phyloP scores from a whole-genome alignment of 1,284 basidiomycete species.

The Trametes hirsuta region DNA sequence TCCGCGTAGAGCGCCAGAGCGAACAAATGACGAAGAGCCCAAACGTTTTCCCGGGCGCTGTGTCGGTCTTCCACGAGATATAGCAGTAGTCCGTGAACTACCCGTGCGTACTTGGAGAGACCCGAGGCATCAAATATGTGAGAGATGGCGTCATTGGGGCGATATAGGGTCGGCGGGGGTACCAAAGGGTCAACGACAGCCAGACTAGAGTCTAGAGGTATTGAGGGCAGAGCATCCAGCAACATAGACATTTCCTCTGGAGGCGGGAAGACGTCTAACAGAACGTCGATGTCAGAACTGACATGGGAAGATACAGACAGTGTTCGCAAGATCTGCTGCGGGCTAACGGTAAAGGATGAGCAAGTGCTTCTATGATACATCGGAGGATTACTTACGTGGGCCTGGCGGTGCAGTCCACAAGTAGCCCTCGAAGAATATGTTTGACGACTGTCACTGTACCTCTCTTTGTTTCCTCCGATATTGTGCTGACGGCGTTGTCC shows the following conservation, averaged over 20 bases:
- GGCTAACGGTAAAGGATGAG: conserved; percentile 4
- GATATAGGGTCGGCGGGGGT: conserved; percentile 43
- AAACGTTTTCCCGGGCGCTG: conserved; percentile 59
- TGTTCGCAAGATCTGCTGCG: conserved; percentile 21
- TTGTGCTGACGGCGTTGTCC: conserved; percentile 19
- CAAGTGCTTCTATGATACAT: neutral
- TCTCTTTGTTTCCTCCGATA: conserved; percentile 28
- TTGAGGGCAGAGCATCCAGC: conserved; percentile 49
- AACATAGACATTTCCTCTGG: conserved; percentile 49
- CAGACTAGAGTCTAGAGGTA: conserved; percentile 58
- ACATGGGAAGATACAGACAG: neutral
- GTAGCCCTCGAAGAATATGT: conserved; percentile 42
- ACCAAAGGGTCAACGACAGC: conserved; percentile 67
- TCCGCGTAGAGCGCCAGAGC: conserved; percentile 59
- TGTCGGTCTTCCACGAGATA: conserved; percentile 66
- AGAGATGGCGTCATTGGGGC: conserved; percentile 13
- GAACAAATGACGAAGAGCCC: conserved; percentile 67
- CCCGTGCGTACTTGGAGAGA: conserved; percentile 67
- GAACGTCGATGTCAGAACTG: conserved; percentile 29
- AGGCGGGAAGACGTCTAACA: conserved; percentile 58
- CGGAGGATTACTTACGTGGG: conserved; percentile 34
- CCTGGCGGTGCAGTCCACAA: conserved; percentile 38
- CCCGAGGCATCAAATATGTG: conserved; percentile 49
- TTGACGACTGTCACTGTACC: conserved; percentile 42
- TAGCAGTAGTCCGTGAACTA: conserved; percentile 61